Percentiles rank a stretch among this genome's conserved stretches.
phyloP scores from a whole-genome alignment of 495 filamentous ascomycete species.

The Penicillium antarcticum region DNA sequence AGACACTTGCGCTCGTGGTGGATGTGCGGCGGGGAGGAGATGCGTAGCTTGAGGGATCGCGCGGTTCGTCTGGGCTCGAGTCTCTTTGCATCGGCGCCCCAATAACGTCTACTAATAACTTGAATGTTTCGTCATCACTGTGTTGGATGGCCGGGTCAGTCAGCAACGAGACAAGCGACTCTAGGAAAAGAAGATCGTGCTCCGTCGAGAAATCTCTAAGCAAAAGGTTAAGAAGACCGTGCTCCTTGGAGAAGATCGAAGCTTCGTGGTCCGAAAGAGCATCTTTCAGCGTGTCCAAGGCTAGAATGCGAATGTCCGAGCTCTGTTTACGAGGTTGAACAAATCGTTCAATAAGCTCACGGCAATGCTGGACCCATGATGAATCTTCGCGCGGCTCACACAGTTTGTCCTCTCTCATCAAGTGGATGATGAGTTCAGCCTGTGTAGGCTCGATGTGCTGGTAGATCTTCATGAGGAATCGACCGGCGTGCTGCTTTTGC shows the following conservation, averaged over 20 bases:
- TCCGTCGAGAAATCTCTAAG: conserved; percentile 44
- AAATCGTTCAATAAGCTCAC: conserved; percentile 60
- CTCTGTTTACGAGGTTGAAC: conserved; percentile 61
- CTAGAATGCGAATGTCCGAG: conserved; percentile 63
- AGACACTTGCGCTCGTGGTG: conserved; percentile 24
- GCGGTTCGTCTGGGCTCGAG: conserved; percentile 20
- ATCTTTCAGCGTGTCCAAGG: conserved; percentile 65
- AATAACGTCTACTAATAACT: conserved; percentile 31
- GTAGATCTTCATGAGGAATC: conserved; percentile 37
- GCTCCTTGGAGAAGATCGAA: conserved; percentile 31
- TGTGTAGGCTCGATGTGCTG: conserved; percentile 42
- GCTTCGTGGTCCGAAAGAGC: conserved; percentile 52
- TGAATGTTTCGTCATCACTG: conserved; percentile 32
- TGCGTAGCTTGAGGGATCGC: conserved; percentile 13
- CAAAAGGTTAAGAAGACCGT: conserved; percentile 38
- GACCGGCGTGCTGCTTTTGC: conserved; percentile 35
- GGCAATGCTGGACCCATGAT: conserved; percentile 63
- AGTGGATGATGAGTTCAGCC: conserved; percentile 40
- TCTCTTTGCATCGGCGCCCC: conserved; percentile 38
- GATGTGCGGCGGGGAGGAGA: conserved; percentile 32
- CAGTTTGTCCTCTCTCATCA: conserved; percentile 42
- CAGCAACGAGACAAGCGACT: conserved; percentile 44
- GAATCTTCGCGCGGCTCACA: conserved; percentile 65
- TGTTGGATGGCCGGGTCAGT: conserved; percentile 32
- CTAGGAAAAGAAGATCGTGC: conserved; percentile 46